phyloP scores from a whole-genome alignment of 129 eudicot genomes.

The Apium graveolens region DNA sequence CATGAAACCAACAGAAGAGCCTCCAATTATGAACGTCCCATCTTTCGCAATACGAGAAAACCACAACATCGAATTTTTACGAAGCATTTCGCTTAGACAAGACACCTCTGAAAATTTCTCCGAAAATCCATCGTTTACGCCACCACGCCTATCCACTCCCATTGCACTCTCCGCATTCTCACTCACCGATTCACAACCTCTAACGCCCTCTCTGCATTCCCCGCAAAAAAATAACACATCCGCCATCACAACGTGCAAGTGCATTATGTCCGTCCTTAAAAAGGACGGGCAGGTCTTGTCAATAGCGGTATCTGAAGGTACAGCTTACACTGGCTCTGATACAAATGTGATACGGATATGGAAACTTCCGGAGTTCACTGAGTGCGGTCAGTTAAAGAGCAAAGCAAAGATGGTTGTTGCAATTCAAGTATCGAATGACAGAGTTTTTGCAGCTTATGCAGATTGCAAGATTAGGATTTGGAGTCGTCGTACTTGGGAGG shows the following conservation, averaged over 20 bases:
- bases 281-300: slow-evolving; percentile 7
- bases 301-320: not conserved
- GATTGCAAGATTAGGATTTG: not conserved
- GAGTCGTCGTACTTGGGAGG: not conserved
- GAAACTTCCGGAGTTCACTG: slow-evolving; percentile 2
- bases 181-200: not conserved
- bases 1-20: slow-evolving; percentile 3
- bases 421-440: not conserved
- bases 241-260: not conserved
- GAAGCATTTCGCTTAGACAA: not conserved
- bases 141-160: not conserved
- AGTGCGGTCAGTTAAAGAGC: not conserved
- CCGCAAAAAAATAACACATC: not conserved
- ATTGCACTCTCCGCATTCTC: not conserved
- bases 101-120: not conserved
- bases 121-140: not conserved
- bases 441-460: not conserved
- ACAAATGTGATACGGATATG: not conserved
- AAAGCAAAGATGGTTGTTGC: slow-evolving; percentile 2
- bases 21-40: not conserved
- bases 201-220: not conserved
- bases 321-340: not conserved
- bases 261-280: not conserved
- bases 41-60: not conserved
- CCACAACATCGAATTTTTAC: not conserved